Evolutionary conservation across 306 rosid genomes (phyloP), one percentile per base, ranked within the genome.

Genomic region (Castanospermum australe): DNA sequence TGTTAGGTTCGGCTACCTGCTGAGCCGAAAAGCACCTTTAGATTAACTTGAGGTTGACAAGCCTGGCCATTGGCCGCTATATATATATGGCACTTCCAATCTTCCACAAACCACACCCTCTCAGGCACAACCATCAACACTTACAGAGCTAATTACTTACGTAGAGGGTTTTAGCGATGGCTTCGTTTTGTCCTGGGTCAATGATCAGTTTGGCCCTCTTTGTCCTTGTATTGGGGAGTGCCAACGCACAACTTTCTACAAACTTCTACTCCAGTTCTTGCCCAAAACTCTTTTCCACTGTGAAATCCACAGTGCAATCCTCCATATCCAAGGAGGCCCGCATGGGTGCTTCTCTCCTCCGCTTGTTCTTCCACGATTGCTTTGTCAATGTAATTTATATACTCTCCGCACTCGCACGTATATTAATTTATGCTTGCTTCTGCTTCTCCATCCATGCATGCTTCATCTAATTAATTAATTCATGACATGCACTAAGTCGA

Each of bases 331-430:
- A 85, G 20, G 99, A 92, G 71, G 18, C 91, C 30, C 89, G 99
- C 12, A 94, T 91, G 89, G 99, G 97, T 18, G 97, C 98, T 73
- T 95, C 99, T 35, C 82, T 95, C 64, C 98, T 95, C 15, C 99
- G 99, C 13, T 73, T 95, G 78, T 87, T 86, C 87, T 92, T 95
- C 78, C 99, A 92, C 1, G 98, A 95, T 42, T 95, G 98, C 77
- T 91, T 94, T 55, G 98, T 94, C 81, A 94, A 94, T 55, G 97
- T 94, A 89, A 84, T 81, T 70, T 68, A 54, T n/a, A 10, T 56
- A 5, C 70, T 0, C 48, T 69, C 50, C 18, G 13, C 45, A 11
- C 21, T 14, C 6, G 1, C 17, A 13, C 7, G 28, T 59, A 18
- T 15, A 60, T 61, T 15, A 18, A 64, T 38, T 20, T 10, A 17